Percentiles rank a stretch among this genome's conserved stretches.
phyloP scores from a whole-genome alignment of 2,329 filamentous ascomycete species.

The Curvularia spicifera region DNA sequence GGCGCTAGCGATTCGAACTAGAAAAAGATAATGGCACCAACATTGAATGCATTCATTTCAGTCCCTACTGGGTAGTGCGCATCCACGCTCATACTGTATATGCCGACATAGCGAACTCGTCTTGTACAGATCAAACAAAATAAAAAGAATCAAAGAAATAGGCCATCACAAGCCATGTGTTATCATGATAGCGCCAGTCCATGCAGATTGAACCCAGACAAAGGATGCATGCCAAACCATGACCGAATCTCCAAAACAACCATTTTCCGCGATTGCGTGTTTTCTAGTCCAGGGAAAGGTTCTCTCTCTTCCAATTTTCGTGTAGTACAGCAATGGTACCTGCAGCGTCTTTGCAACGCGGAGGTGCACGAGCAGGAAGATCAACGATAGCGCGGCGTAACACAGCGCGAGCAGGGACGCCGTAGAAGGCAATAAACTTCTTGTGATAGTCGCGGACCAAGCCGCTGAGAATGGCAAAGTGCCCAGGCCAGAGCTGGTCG shows the following conservation, averaged over 20 bases:
- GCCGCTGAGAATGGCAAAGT: conserved; percentile 58
- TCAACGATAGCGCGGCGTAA: conserved; percentile 75
- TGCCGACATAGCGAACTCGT: not conserved
- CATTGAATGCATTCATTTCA: not conserved
- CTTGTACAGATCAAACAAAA: not conserved
- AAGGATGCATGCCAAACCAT: not conserved
- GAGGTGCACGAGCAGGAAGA: conserved; percentile 61
- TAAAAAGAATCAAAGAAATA: not conserved
- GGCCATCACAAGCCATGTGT: not conserved
- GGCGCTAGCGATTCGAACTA: not conserved
- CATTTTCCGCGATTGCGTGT: not conserved
- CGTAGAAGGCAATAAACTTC: conserved; percentile 82
- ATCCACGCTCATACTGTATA: not conserved
- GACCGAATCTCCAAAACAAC: not conserved
- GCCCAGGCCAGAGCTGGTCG: conserved; percentile 55
- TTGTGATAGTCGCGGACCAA: conserved; percentile 69
- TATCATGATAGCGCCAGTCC: not conserved
- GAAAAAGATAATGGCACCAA: not conserved
- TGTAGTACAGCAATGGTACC: conserved; percentile 39
- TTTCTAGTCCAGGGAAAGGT: conserved; percentile 25
- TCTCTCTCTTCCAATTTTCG: conserved; percentile 42
- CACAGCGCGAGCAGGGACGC: conserved; percentile 74
- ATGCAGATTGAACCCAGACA: not conserved
- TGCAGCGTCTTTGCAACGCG: conserved; percentile 35
- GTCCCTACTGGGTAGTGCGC: not conserved